A percentile compares a stretch with the other conserved stretches of the same genome.
Evolutionary conservation across 78 protist species (phyloP).

Genomic region (slime mould (Dictyostelium discoideum)): DNA sequence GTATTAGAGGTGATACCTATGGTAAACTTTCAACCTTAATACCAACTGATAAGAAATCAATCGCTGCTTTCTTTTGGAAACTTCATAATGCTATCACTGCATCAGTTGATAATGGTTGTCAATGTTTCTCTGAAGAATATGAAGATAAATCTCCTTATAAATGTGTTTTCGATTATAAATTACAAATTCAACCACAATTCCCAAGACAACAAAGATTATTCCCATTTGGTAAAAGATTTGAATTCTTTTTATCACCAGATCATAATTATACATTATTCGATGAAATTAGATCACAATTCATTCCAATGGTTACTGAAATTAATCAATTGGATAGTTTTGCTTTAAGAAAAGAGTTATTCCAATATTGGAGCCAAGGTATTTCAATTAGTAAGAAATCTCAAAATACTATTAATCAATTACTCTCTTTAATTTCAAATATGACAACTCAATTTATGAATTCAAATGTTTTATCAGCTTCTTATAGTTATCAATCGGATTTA

Average conservation of each 20-base stretch:
- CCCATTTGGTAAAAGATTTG: constrained; percentile 11
- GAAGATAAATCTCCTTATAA: constrained; percentile 11
- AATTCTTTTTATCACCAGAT: constrained; percentile 2
- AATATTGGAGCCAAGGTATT: neutral
- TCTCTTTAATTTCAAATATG: neutral
- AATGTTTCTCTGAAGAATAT: neutral
- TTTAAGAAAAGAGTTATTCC: neutral
- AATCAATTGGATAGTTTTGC: neutral
- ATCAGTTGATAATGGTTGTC: neutral
- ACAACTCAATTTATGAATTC: neutral
- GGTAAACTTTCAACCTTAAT: neutral
- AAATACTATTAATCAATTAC: neutral
- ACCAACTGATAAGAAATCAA: neutral
- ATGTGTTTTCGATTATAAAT: constrained; percentile 2
- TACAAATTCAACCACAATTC: neutral
- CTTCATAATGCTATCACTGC: constrained; percentile 6
- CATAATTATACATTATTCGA: constrained; percentile 15
- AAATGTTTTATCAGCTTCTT: neutral
- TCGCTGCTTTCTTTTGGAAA: neutral
- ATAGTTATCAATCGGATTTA: neutral
- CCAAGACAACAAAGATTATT: constrained; percentile 16
- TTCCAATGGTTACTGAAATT: neutral
- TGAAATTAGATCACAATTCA: neutral
- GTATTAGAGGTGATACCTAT: neutral
- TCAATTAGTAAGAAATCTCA: neutral